A percentile compares a stretch with the other conserved stretches of the same genome.
Evolutionary conservation across 2,329 filamentous ascomycete species (phyloP).

Genomic region (Fusarium udum): DNA sequence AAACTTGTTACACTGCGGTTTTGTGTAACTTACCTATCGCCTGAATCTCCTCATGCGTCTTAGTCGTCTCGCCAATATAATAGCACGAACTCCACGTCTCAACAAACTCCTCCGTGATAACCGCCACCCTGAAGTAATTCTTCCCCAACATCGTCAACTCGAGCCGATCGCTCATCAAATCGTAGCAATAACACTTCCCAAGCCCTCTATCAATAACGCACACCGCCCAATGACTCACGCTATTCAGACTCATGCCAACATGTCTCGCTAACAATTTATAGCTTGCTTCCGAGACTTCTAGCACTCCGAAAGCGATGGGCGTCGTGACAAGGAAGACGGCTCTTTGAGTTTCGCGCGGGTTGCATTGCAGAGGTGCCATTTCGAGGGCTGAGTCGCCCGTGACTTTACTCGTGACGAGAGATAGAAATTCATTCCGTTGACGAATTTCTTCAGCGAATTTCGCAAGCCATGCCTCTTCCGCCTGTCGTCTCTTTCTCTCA

Average conservation of each 20-base stretch:
- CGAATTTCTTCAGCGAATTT: constrained; percentile 30
- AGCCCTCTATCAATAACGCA: constrained; percentile 39
- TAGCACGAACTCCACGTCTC: constrained; percentile 41
- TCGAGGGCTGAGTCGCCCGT: constrained; percentile 33
- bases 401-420: constrained; percentile 26
- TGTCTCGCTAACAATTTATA: constrained; percentile 37
- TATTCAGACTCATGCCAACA: constrained; percentile 40
- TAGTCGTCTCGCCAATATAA: constrained; percentile 42
- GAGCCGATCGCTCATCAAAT: constrained; percentile 41
- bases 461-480: constrained; percentile 2
- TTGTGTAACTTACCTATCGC: constrained; percentile 24
- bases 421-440: constrained; percentile 31
- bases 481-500: constrained; percentile 9
- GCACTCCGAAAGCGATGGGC: constrained; percentile 34
- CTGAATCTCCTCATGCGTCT: constrained; percentile 37
- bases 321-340: constrained; percentile 40
- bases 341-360: constrained; percentile 25
- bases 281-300: constrained; percentile 36
- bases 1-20: rapidly evolving
- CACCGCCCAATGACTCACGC: constrained; percentile 42
- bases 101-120: constrained; percentile 36
- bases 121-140: constrained; percentile 37
- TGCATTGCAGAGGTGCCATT: constrained; percentile 33
- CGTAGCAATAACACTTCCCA: constrained; percentile 36
- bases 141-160: constrained; percentile 37